Base-by-base conservation (phyloP, 2,329 filamentous ascomycete genomes). In the Apiospora aurea region DNA sequence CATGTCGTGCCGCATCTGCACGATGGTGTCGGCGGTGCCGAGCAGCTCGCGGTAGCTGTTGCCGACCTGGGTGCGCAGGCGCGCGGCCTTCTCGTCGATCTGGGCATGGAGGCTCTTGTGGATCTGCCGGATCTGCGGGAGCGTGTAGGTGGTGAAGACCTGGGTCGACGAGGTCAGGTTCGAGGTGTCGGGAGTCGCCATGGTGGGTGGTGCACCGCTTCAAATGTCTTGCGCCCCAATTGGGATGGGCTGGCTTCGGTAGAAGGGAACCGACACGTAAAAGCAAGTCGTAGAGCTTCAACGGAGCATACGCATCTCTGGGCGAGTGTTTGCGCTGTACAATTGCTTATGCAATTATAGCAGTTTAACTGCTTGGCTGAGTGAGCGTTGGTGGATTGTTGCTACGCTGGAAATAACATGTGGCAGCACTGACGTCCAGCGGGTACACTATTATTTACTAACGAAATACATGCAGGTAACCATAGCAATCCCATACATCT, bases 11-110 rank as follows among this genome's bases (percentile, higher is more conserved):
- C 94, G 93, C 94, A 98, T 97, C 73, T 91, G 89, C 71, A 98
- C 93, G 76, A 98, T 98, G n/a, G 92, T 92, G 83, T 98, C 95
- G 71, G 96, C 96, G 0, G 96, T 98, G 70, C 94, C 94, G 38
- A 98, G 90, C 11, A 98, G 90, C 77, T 96, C 94, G 76, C 96
- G 93, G 82, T 98, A 98, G 78, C 88, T 91, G 72, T 84, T 86
- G 75, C 90, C 90, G 73, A 92, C 90, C 79, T 91, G 88, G 24
- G 87, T 90, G 76, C 90, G 89, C 78, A 92, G 84, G 44, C 89
- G 89, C 69, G 84, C 84, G 46, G 89, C 86, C 77, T 91, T 91
- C 79, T 92, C 90, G 74, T 91, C 90, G 76, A 91, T 87, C 75
- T 88, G 85, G 13, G 82, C 83, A 78, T 90, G 88, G 49, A 92